phyloP scores from a whole-genome alignment of 2,329 filamentous ascomycete species.

The Trichoderma atroviride region DNA sequence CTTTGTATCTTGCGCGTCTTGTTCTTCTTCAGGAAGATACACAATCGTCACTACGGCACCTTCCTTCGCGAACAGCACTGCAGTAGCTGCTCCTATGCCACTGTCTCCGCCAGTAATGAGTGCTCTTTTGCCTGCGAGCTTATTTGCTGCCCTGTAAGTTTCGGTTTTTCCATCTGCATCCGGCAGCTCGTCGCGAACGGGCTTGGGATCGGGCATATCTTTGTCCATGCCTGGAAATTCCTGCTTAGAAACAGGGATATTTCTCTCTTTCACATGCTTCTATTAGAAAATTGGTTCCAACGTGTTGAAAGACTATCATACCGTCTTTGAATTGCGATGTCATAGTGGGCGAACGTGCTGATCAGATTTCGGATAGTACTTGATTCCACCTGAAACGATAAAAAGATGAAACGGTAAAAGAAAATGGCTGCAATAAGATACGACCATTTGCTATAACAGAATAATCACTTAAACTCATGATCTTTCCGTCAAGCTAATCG shows the following conservation, averaged over 20 bases:
- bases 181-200: constrained; percentile 67
- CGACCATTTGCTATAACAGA: background rate
- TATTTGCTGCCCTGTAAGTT: constrained; percentile 17
- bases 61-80: constrained; percentile 59
- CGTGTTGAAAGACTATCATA: background rate
- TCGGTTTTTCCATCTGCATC: constrained; percentile 63
- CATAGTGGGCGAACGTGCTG: background rate
- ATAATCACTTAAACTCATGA: background rate
- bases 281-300: background rate
- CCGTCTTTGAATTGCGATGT: constrained; percentile 10
- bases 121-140: constrained; percentile 9
- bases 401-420: background rate
- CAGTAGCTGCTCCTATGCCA: constrained; percentile 57
- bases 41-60: constrained; percentile 60
- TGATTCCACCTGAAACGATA: background rate
- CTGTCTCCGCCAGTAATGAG: constrained; percentile 61
- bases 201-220: constrained; percentile 44
- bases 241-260: constrained; percentile 36
- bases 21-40: constrained; percentile 58
- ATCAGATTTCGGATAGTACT: background rate
- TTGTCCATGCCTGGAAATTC: constrained; percentile 36
- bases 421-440: background rate
- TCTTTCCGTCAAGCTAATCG: background rate
- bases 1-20: constrained; percentile 58
- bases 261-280: background rate